Evolutionary conservation across 371 early-diverging fungal species (phyloP), one percentile per base, ranked within the genome.

Genomic region (Phascolomyces articulosus): DNA sequence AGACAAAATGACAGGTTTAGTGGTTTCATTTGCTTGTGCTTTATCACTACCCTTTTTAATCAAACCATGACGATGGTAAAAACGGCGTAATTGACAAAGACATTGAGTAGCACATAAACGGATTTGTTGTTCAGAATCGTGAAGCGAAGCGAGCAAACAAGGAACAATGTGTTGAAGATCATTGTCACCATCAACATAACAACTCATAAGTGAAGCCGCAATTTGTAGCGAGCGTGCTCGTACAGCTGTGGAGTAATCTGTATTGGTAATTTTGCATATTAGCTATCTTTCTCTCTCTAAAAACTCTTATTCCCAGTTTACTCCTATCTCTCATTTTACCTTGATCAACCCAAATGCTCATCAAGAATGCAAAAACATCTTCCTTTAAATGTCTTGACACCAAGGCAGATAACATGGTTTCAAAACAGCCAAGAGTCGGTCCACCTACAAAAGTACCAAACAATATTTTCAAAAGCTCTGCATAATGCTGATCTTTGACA

Each of bases 111-210:
- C 90, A 11, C 84, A 79, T 9, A 74, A 68, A 28, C 94, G 91
- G 38, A 93, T 82, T 27, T 71, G 73, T 40, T 65, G 67, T 40
- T 85, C 64, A 2, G 62, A 60, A 65, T 89, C 84, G 6, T 75
- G 73, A 48, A 95, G 77, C 4, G 87, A 79, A 31, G 90, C 78
- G 40, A 96, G 66, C n/a, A 95, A 66, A 1, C 83, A 74, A 10
- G 96, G 96, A 1, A 95, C 68, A 28, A 91, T 58, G n/a, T 93
- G 79, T 77, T 96, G 96, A 77, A 86, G 93, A 69, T 95, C 97
- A 24, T 70, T 47, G 6, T 69, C 68, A 34, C 72, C 60, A 21
- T 66, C 31, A 1, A 62, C 70, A 61, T 84, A 82, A 2, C 85
- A 82, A 4, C 71, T 58, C 24, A 93, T 74, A 41, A 85, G 87